Percentiles rank a stretch among this genome's conserved stretches.
Evolutionary conservation across 768 basidiomycete genomes (phyloP).

Genomic region (Podaxis rugospora): DNA sequence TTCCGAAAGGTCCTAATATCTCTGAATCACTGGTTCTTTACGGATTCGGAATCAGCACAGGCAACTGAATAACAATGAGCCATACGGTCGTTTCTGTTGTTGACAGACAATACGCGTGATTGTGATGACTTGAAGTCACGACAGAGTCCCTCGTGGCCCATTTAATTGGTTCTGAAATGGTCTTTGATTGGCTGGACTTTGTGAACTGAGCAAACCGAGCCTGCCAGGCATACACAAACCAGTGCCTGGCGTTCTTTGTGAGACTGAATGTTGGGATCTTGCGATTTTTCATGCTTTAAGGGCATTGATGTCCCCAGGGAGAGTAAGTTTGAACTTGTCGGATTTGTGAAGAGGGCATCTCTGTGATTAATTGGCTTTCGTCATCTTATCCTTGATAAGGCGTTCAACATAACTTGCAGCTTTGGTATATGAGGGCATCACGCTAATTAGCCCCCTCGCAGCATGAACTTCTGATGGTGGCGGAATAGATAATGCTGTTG

Average conservation of each 20-base stretch:
- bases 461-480: background rate
- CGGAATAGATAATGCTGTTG: background rate
- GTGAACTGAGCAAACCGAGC: background rate
- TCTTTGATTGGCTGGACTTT: background rate
- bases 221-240: background rate
- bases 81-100: background rate
- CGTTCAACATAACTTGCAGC: background rate
- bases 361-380: background rate
- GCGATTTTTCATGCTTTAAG: too few relatives aligned
- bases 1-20: background rate
- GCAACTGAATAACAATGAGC: background rate
- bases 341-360: background rate
- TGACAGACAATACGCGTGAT: background rate
- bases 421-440: background rate
- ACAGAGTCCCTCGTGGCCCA: background rate
- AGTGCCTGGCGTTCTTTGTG: background rate
- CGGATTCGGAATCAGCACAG: background rate
- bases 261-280: background rate
- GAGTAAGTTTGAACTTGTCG: background rate
- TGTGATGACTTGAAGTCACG: background rate
- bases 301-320: too few relatives aligned
- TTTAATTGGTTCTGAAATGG: background rate
- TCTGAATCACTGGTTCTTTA: background rate
- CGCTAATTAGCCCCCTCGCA: background rate
- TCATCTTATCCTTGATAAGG: background rate